Conservation (phyloP, 495 filamentous ascomycete genomes). For the Recurvomyces mirabilis region DNA sequence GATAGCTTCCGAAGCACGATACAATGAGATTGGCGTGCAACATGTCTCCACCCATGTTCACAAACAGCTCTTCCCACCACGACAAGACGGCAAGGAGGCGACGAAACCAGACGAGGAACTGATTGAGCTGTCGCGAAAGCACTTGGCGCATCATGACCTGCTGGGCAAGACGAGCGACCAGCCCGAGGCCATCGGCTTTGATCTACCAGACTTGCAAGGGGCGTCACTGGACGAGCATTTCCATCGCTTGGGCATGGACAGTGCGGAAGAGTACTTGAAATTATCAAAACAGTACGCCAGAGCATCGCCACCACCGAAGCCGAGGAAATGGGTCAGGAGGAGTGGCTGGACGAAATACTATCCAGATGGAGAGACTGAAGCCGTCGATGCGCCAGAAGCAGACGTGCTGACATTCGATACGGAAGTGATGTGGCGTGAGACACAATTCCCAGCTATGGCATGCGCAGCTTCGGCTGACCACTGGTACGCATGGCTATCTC, state of each 20-base stretch:
- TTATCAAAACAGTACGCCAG: slow-evolving; percentile 62
- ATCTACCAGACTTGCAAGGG: slow-evolving; percentile 71
- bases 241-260: slow-evolving; percentile 75
- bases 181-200: slow-evolving; percentile 65
- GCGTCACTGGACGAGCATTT: slow-evolving; percentile 89
- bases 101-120: slow-evolving; percentile 54
- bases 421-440: slow-evolving; percentile 91
- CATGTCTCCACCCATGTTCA: slow-evolving; percentile 75
- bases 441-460: slow-evolving; percentile 88
- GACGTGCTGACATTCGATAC: slow-evolving; percentile 85
- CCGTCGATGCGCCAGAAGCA: slow-evolving; percentile 66
- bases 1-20: slow-evolving; percentile 49
- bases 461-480: slow-evolving; percentile 75
- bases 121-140: slow-evolving; percentile 65
- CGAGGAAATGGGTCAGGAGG: slow-evolving; percentile 63
- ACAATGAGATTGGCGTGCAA: slow-evolving; percentile 90
- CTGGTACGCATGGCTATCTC: slow-evolving; percentile 97
- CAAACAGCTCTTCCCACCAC: slow-evolving; percentile 64
- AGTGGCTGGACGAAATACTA: slow-evolving; percentile 95
- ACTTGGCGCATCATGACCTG: slow-evolving; percentile 80
- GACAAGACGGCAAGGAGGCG: slow-evolving; percentile 28
- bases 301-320: slow-evolving; percentile 56
- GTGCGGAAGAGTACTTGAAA: slow-evolving; percentile 74
- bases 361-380: slow-evolving; percentile 55
- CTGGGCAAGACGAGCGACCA: slow-evolving; percentile 76